phyloP scores from a whole-genome alignment of 345 rosid species.

The Cardamine chenopodiifolia region DNA sequence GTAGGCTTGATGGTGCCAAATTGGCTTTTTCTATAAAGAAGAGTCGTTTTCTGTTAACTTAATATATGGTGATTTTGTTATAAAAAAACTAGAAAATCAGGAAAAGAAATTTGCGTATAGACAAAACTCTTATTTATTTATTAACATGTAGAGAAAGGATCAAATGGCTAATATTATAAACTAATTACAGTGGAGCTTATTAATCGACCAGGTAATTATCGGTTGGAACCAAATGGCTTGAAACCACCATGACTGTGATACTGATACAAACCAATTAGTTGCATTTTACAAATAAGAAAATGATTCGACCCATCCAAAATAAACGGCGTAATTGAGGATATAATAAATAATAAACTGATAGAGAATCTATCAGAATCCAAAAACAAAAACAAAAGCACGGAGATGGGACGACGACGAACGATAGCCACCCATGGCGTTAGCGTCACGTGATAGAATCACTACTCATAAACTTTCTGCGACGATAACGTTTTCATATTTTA shows the following conservation, averaged over 20 bases:
- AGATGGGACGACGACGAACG: not conserved
- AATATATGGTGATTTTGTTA: no score
- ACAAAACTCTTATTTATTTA: not conserved
- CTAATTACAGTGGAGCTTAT: not conserved
- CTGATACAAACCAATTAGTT: not conserved
- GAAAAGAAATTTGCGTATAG: not conserved
- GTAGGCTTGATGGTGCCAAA: no score
- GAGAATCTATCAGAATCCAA: conserved; percentile 14
- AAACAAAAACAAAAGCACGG: not conserved
- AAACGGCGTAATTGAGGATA: conserved; percentile 14
- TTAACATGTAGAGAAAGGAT: not conserved
- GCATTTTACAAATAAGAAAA: conserved; percentile 22
- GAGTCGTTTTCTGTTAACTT: no score
- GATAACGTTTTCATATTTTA: not conserved
- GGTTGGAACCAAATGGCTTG: conserved; percentile 2
- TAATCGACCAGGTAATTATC: not conserved
- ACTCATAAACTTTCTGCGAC: conserved; percentile 2
- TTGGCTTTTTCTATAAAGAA: no score
- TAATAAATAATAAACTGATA: conserved; percentile 13
- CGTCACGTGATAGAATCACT: conserved; percentile 38
- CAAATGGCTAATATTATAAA: not conserved
- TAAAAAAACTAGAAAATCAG: not conserved
- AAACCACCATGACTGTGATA: conserved; percentile 5
- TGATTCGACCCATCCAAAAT: conserved; percentile 17
- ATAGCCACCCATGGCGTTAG: conserved; percentile 28